phyloP scores from a whole-genome alignment of 2,329 filamentous ascomycete genomes.

The Cyphellophora attinorum region DNA sequence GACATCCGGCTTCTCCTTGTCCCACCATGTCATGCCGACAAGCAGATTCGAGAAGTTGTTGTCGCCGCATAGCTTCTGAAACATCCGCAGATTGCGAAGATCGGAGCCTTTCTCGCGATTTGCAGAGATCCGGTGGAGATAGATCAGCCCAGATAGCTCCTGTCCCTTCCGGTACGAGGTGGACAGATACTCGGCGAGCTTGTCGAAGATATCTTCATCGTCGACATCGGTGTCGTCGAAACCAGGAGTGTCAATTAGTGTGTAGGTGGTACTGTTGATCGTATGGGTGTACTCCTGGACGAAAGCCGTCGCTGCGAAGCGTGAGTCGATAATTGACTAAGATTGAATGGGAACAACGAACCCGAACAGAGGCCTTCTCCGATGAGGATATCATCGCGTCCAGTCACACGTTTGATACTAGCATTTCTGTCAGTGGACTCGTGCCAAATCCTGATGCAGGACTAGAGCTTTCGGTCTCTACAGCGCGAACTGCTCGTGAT shows the following conservation, averaged over 20 bases:
- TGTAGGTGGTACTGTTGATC: too few relatives aligned
- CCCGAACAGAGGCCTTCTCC: too few relatives aligned
- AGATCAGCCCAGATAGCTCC: conserved; percentile 25
- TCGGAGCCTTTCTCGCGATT: conserved; percentile 24
- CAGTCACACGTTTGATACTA: too few relatives aligned
- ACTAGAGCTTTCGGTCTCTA: too few relatives aligned
- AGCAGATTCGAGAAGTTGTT: background rate
- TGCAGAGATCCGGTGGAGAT: conserved; percentile 30
- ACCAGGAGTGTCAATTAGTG: conserved; percentile 32
- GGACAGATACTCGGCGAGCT: conserved; percentile 24
- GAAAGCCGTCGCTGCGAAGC: too few relatives aligned
- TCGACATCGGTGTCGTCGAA: conserved; percentile 29
- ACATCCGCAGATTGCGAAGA: conserved; percentile 26
- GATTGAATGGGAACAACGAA: too few relatives aligned
- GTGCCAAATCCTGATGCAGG: too few relatives aligned
- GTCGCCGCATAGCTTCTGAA: conserved; percentile 29
- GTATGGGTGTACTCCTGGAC: too few relatives aligned
- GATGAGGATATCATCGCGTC: too few relatives aligned
- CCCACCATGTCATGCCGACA: background rate
- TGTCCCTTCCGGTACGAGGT: conserved; percentile 18
- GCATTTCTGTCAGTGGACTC: too few relatives aligned
- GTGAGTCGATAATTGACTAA: too few relatives aligned
- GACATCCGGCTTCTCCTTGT: background rate
- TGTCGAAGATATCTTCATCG: conserved; percentile 28
- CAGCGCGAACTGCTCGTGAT: too few relatives aligned